Evolutionary conservation across 129 eudicot genomes (phyloP).

Genomic region (Glebionis coronaria): DNA sequence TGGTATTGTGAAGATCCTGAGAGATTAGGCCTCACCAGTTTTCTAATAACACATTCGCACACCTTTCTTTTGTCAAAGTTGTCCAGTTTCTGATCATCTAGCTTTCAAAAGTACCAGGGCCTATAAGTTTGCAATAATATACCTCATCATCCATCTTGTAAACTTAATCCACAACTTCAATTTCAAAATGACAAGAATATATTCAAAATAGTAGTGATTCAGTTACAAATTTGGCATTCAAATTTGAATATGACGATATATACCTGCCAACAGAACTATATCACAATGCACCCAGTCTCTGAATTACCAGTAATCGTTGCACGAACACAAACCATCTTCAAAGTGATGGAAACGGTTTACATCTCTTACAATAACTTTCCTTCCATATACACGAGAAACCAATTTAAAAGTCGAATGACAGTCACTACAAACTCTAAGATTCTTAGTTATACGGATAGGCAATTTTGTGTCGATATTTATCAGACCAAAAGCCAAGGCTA

Average conservation of each 20-base stretch:
- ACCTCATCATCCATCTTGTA: too few species aligned
- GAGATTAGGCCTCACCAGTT: too few species aligned
- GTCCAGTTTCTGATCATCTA: too few species aligned
- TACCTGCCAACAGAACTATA: too few species aligned
- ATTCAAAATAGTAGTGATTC: too few species aligned
- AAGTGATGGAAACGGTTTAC: constrained; percentile 42
- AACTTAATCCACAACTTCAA: too few species aligned
- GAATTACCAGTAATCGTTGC: constrained; percentile 36
- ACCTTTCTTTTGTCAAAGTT: not conserved
- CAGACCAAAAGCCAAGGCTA: constrained; percentile 43
- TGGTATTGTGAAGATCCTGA: too few species aligned
- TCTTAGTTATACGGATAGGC: constrained; percentile 36
- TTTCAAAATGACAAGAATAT: too few species aligned
- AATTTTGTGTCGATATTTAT: constrained; percentile 24
- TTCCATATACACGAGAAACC: constrained; percentile 26
- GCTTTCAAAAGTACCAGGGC: too few species aligned
- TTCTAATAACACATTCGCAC: not conserved
- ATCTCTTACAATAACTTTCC: constrained; percentile 33
- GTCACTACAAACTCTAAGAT: constrained; percentile 45
- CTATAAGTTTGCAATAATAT: too few species aligned
- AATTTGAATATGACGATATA: too few species aligned
- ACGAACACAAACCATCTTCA: constrained; percentile 38
- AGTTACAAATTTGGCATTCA: too few species aligned
- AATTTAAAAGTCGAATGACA: constrained; percentile 33
- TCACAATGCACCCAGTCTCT: not conserved